These are phyloP conservation scores for Blastomyces gilchristii DNA, from an alignment of 2,329 filamentous ascomycete genomes.

Conservation along the genomic window DNA sequence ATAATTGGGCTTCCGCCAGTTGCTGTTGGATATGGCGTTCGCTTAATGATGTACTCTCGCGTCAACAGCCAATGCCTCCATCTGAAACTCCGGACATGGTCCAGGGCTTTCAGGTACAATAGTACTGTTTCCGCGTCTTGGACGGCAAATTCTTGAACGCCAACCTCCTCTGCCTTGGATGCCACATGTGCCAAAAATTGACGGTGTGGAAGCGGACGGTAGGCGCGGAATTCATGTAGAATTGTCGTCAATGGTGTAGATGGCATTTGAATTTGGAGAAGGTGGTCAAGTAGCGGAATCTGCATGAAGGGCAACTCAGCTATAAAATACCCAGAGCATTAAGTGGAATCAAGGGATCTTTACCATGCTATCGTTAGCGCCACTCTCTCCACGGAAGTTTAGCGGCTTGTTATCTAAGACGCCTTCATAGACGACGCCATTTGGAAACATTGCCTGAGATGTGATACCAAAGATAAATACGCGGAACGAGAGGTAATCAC, in stretches of 20 bases:
- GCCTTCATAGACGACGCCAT: slow-evolving; percentile 83
- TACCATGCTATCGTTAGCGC: slow-evolving; percentile 87
- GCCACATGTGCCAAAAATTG: slow-evolving; percentile 68
- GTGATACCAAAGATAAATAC: slow-evolving; percentile 98
- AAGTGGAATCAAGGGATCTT: slow-evolving; percentile 10
- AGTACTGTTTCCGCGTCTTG: slow-evolving; percentile 33
- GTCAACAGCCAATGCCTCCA: slow-evolving; percentile 43
- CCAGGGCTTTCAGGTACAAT: slow-evolving; percentile 36
- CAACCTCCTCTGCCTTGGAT: slow-evolving; percentile 40
- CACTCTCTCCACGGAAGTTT: slow-evolving; percentile 82
- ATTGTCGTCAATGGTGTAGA: slow-evolving; percentile 80
- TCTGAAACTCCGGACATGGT: slow-evolving; percentile 41
- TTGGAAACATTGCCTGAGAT: slow-evolving; percentile 83
- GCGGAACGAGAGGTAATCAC: slow-evolving; percentile 77
- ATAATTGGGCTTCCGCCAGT: slow-evolving; percentile 42
- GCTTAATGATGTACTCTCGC: slow-evolving; percentile 40
- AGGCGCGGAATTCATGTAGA: slow-evolving; percentile 76
- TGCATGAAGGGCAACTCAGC: slow-evolving; percentile 18
- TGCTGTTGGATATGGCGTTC: slow-evolving; percentile 38
- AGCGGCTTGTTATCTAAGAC: slow-evolving; percentile 60
- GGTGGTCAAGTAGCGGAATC: slow-evolving; percentile 79
- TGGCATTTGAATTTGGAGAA: slow-evolving; percentile 80
- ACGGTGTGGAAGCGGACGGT: slow-evolving; percentile 80
- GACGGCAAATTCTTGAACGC: slow-evolving; percentile 30
- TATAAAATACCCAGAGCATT: neutral